These are phyloP conservation scores for Cyclotella choctawhatcheeana DNA, from an alignment of 108 stramenopile species.

Conservation along the genomic window DNA sequence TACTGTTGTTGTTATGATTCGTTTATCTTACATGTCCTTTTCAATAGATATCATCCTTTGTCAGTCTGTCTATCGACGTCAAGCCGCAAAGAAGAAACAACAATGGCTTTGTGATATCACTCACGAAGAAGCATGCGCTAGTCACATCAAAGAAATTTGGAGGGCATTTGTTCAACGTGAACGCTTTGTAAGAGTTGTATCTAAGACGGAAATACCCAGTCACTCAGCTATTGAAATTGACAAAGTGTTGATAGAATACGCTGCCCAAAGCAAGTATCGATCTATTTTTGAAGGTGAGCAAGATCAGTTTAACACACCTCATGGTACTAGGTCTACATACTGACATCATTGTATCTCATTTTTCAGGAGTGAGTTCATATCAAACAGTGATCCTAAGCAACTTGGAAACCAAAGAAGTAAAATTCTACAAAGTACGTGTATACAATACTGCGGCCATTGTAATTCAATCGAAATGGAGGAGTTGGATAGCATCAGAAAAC, in stretches of 20 bases:
- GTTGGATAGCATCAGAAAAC: conserved; percentile 1
- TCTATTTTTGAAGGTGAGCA: not conserved
- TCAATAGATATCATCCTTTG: conserved; percentile 1
- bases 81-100: not conserved
- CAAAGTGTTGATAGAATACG: not conserved
- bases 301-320: not conserved
- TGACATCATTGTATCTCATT: not conserved
- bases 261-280: not conserved
- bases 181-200: conserved; percentile 4
- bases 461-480: conserved; percentile 1
- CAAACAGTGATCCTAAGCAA: not conserved
- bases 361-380: not conserved
- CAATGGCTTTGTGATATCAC: not conserved
- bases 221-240: not conserved
- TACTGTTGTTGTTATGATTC: not conserved
- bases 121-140: conserved; percentile 2
- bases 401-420: not conserved
- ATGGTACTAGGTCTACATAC: too few relatives aligned
- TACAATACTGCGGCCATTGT: not conserved
- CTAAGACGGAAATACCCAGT: not conserved
- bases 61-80: conserved; percentile 3
- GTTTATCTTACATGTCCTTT: not conserved
- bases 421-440: not conserved
- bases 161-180: not conserved
- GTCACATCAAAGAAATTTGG: not conserved